phyloP scores from a whole-genome alignment of 352 stramenopile species.

The Phytophthora tentaculata region DNA sequence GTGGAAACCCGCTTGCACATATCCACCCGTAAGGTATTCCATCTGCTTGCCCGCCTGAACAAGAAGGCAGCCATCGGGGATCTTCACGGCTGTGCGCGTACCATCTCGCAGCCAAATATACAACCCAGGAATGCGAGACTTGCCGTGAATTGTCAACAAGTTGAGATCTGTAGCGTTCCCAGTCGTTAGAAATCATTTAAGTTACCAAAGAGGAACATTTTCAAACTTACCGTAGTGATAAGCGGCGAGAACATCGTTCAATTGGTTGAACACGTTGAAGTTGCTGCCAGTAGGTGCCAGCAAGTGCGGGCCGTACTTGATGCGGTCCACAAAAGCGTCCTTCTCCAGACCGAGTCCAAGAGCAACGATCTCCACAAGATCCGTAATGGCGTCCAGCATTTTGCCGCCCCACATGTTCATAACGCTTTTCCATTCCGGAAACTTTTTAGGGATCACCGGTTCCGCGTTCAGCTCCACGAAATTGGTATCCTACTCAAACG shows the following conservation, averaged over 20 bases:
- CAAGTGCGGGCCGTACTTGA: constrained; percentile 90
- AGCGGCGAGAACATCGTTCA: constrained; percentile 90
- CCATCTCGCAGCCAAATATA: constrained; percentile 92
- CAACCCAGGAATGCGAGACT: constrained; percentile 91
- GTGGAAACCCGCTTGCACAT: constrained; percentile 93
- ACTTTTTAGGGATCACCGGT: constrained; percentile 83
- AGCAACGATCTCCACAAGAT: constrained; percentile 89
- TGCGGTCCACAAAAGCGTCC: constrained; percentile 74
- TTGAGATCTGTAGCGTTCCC: constrained; percentile 81
- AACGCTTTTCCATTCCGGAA: constrained; percentile 86
- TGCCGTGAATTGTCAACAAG: constrained; percentile 94
- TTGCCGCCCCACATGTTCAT: constrained; percentile 95
- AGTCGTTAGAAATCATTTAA: constrained; percentile 9
- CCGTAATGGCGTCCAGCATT: constrained; percentile 81
- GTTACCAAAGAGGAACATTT: neutral
- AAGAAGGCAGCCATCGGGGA: constrained; percentile 91
- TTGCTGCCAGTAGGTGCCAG: constrained; percentile 92
- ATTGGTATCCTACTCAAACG: constrained; percentile 54
- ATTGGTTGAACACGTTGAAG: constrained; percentile 79
- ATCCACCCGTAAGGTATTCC: constrained; percentile 92
- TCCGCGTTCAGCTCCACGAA: constrained; percentile 90
- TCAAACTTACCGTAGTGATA: constrained; percentile 88
- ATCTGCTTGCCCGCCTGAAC: constrained; percentile 92
- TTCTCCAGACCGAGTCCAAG: constrained; percentile 87
- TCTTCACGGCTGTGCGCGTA: constrained; percentile 83